phyloP scores from a whole-genome alignment of 2,329 filamentous ascomycete species.

The Hymenoscyphus salicellus region DNA sequence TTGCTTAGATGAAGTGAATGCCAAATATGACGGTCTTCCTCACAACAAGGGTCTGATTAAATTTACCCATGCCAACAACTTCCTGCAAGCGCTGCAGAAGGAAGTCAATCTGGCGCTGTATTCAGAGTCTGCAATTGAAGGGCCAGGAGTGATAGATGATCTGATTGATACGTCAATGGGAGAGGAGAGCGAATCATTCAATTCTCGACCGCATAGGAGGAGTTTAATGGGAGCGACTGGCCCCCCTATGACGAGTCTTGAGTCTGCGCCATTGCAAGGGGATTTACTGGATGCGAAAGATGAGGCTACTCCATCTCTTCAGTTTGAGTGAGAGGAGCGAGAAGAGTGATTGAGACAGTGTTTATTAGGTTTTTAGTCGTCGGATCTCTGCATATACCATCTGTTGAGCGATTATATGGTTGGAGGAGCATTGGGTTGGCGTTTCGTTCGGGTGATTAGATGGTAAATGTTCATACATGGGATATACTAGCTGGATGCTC shows the following conservation, averaged over 20 bases:
- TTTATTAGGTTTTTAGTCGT: slow-evolving; percentile 7
- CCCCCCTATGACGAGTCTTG: slow-evolving; percentile 42
- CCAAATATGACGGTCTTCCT: slow-evolving; percentile 51
- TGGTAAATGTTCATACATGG: slow-evolving; percentile 18
- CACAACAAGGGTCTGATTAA: slow-evolving; percentile 50
- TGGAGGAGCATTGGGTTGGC: slow-evolving; percentile 30
- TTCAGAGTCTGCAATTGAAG: slow-evolving; percentile 32
- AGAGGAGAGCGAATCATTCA: slow-evolving; percentile 55
- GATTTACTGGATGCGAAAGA: slow-evolving; percentile 19
- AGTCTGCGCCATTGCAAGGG: slow-evolving; percentile 48
- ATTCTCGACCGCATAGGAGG: slow-evolving; percentile 50
- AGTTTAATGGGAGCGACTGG: slow-evolving; percentile 51
- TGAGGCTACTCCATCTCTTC: slow-evolving; percentile 18
- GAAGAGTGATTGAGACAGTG: slow-evolving; percentile 19
- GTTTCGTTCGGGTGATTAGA: slow-evolving; percentile 27
- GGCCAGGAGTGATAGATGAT: slow-evolving; percentile 32
- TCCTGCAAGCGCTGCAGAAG: slow-evolving; percentile 51
- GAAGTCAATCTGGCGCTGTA: slow-evolving; percentile 34
- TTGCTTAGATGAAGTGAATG: slow-evolving; percentile 68
- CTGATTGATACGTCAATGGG: slow-evolving; percentile 40
- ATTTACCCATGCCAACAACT: slow-evolving; percentile 51
- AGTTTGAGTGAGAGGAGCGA: slow-evolving; percentile 26
- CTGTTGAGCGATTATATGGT: slow-evolving; percentile 23
- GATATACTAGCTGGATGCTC: background rate
- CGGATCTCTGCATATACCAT: slow-evolving; percentile 24